Conservation (phyloP, 2,329 filamentous ascomycete species). For the Paecilomyces fulvus region DNA sequence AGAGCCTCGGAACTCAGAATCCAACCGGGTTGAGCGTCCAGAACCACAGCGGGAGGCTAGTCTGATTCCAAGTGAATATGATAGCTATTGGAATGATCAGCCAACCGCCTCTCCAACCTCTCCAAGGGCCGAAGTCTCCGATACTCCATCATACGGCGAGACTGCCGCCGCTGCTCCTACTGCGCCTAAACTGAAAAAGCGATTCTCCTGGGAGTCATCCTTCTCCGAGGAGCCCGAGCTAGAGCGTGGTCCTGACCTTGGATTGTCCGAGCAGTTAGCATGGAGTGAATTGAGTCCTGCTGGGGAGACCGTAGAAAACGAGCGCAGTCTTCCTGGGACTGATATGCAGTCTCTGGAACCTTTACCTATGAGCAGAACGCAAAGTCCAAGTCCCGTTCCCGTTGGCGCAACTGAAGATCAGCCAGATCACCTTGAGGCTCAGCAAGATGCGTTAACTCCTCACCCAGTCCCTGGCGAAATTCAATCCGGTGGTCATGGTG, state of each 20-base stretch:
- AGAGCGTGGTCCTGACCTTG: background rate
- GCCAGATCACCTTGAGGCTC: background rate
- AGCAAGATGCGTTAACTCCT: background rate
- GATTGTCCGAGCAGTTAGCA: background rate
- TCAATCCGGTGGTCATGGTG: background rate
- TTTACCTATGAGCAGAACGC: background rate
- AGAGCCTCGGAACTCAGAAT: background rate
- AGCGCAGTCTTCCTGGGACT: background rate
- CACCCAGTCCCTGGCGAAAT: background rate
- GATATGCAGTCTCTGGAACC: background rate
- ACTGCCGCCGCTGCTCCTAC: constrained; percentile 3
- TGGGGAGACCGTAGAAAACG: background rate
- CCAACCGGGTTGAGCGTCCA: constrained; percentile 11
- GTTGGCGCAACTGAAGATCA: background rate
- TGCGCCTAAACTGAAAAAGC: constrained; percentile 23
- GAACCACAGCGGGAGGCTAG: constrained; percentile 6
- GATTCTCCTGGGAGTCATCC: constrained; percentile 37
- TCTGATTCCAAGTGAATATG: constrained; percentile 28
- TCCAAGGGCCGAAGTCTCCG: constrained; percentile 10
- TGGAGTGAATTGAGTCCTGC: background rate
- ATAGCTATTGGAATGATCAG: constrained; percentile 28
- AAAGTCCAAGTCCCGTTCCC: background rate
- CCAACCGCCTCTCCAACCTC: constrained; percentile 4
- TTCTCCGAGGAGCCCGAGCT: background rate
- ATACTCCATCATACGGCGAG: constrained; percentile 1